Conservation (phyloP, 192 early-diverging fungal species). For the Jimgerdemannia flammicorona region DNA sequence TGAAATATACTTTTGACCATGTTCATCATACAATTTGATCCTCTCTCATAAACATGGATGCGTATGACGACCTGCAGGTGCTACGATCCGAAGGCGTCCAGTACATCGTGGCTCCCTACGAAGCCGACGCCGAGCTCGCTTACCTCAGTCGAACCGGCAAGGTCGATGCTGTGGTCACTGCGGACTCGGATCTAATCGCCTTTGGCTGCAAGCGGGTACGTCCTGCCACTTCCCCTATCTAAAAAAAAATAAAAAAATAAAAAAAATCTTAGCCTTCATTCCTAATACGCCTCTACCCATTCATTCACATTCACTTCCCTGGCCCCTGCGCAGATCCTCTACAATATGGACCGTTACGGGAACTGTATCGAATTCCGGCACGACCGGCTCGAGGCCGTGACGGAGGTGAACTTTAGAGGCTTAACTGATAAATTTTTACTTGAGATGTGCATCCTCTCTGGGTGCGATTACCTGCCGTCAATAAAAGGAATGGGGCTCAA, state of each 20-base stretch:
- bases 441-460: constrained; percentile 93
- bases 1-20: background rate
- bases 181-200: constrained; percentile 93
- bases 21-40: too few species aligned
- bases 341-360: constrained; percentile 79
- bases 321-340: constrained; percentile 43
- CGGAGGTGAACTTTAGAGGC: constrained; percentile 45
- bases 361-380: constrained; percentile 60
- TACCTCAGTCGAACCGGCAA: constrained; percentile 67
- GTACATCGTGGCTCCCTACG: constrained; percentile 92
- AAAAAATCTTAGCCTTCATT: too few species aligned
- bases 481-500: constrained; percentile 85
- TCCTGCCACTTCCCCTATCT: background rate
- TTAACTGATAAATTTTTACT: constrained; percentile 64
- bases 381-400: constrained; percentile 42
- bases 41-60: too few species aligned
- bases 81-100: constrained; percentile 60
- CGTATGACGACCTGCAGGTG: constrained; percentile 25
- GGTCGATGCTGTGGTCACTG: constrained; percentile 83
- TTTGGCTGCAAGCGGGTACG: constrained; percentile 80
- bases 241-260: too few species aligned
- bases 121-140: constrained; percentile 95
- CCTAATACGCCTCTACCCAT: background rate
- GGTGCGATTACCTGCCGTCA: constrained; percentile 94
- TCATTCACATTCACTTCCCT: background rate